Evolutionary conservation across 345 rosid species (phyloP), one percentile per base, ranked within the genome.

Genomic region (Crucihimalaya himalaica): DNA sequence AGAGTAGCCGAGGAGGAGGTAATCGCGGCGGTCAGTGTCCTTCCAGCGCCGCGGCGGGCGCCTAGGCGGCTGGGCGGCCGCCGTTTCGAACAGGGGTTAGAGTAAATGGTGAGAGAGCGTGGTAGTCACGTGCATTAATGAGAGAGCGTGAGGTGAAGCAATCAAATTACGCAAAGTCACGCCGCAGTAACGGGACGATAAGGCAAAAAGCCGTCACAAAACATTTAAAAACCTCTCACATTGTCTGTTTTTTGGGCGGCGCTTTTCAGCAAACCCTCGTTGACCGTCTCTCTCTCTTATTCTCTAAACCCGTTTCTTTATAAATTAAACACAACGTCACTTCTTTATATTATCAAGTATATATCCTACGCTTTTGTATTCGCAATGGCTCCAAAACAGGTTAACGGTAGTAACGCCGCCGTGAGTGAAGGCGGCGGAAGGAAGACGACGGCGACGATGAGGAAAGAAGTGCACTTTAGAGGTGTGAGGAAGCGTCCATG

Each of bases 401-500:
- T 0, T 35, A 76, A 34, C n/a, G 52, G 20, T 5, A 62, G 35
- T 37, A 51, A 39, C 68, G 13, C 40, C 32, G 64, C 29, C 64
- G 55, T 15, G 25, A 15, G 4, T 4, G 37, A 21, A 63, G 37
- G 37, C 55, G 57, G 63, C 63, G 29, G 23, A 14, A 37, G 65
- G 1, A 50, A 63, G 10, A n/a, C 3, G 15, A 39, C 34, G 27
- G 8, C 12, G 31, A 59, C 2, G 39, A 60, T 1, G 43, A 55
- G 29, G 70, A 81, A 53, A 5, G 86, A 84, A 78, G 57, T 70
- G 16, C 91, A 78, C 15, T 85, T 74, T 16, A 83, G 93, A 72
- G 92, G 93, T 1, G 93, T 86, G 6, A 75, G 93, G 66, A 88
- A 84, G 81, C 73, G 89, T 31, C 93, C 93, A 0, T 90, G 93